Evolutionary conservation across 2,329 filamentous ascomycete genomes (phyloP), one percentile per base, ranked within the genome.

Genomic region (Macrophomina phaseolina): DNA sequence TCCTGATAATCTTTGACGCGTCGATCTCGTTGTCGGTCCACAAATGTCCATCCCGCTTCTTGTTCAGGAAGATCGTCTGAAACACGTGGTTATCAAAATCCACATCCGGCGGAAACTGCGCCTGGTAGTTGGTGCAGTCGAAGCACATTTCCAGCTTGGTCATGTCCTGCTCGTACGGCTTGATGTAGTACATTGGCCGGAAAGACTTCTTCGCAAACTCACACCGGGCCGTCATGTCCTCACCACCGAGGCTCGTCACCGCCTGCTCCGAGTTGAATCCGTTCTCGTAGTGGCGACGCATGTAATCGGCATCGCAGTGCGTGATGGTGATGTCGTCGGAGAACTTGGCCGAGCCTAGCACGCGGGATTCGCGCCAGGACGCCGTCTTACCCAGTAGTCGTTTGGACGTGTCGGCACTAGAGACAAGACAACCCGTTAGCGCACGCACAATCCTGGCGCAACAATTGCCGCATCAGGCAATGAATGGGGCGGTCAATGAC

Each of bases 71-170:
- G 64, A 90, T 90, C 8, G 86, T 89, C 70, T 93, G 90, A 74
- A 91, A 92, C 16, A 92, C 85, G 71, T 91, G 89, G 62, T 86
- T 81, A 32, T 86, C 83, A 63, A 85, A 84, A 0, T 83, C 81
- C 0, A 85, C 80, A 1, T 81, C 76, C 1, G 87, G 87, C 5
- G 77, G 77, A 69, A 93, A 90, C 73, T 92, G 90, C 52, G 88
- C 84, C 74, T 93, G 90, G 77, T 92, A 92, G 74, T 91, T 91
- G 45, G 88, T 90, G 78, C 89, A 91, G 76, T 93, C 89, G 77
- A 92, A 93, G 66, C 86, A 89, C 83, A 81, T 87, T 74, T 87
- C 85, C 42, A 83, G 84, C 75, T 87, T 86, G 2, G 80, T 84
- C 1, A 82, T 81, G 70, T 89, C 84, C 14, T 83, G 68, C 0